Evolutionary conservation across 164 flowering plant genomes (phyloP), one percentile per base, ranked within the genome.

Genomic region (Berberis thunbergii): DNA sequence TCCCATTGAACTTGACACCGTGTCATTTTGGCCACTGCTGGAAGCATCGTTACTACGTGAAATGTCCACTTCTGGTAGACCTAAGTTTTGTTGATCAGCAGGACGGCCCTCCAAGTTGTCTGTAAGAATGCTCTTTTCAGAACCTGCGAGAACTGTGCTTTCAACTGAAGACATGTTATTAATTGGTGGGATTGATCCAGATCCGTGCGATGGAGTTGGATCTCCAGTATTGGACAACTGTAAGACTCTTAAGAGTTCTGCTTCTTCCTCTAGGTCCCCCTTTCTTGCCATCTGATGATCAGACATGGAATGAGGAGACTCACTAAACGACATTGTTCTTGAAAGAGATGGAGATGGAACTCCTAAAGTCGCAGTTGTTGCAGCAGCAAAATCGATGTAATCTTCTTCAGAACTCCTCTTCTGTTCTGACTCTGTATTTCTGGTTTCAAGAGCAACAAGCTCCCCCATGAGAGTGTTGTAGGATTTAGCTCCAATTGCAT

Each of bases 301-400:
- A 64, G 78, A 62, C 38, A 61, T 70, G 40, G 86, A 64, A 65
- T 41, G 67, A 4, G 87, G 84, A 61, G 90, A 80, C 41, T 85
- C 92, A 58, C 80, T 86, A 77, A 88, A 91, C 45, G 99, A 91
- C 75, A 63, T 77, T 59, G 72, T 73, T 69, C 83, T 86, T 61
- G 97, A 82, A 72, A 95, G 85, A 65, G 75, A 73, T 10, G 99
- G 97, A 67, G 97, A 89, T 60, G 99, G 99, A 70, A 95, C 92
- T 44, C 99, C 97, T 49, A 95, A 71, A 52, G 94, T 71, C 56
- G 99, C 97, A 70, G 99, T 84, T 59, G 99, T 89, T 60, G 99
- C 97, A 62, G 99, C 99, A 76, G 81, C 96, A 78, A 95, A 95
- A 83, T 95, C 97, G 73, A 95, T 72, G 75, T 60, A 67, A 71